These are phyloP conservation scores for Medicago arabica DNA, from an alignment of 306 rosid species.

Conservation along the genomic window DNA sequence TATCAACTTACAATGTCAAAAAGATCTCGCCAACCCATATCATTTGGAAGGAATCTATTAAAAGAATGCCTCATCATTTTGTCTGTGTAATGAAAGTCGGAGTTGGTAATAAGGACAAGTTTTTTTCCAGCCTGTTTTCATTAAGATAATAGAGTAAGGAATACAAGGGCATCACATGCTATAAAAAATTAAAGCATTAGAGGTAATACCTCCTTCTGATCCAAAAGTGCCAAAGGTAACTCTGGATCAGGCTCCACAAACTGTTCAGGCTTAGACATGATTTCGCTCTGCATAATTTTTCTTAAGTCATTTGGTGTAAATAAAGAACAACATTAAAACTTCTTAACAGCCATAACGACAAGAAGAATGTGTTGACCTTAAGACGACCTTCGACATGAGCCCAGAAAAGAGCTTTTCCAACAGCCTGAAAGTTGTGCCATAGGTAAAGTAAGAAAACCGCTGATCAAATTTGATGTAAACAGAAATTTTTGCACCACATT, in stretches of 20 bases:
- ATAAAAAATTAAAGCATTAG: constrained; percentile 23
- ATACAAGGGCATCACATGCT: constrained; percentile 14
- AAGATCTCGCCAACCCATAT: constrained; percentile 94
- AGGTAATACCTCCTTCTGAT: constrained; percentile 85
- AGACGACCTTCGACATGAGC: constrained; percentile 99
- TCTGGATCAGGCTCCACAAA: constrained; percentile 96
- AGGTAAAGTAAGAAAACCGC: constrained; percentile 46
- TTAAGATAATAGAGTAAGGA: constrained; percentile 43
- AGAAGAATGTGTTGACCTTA: constrained; percentile 61
- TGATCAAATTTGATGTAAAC: constrained; percentile 16
- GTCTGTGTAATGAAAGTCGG: constrained; percentile 89
- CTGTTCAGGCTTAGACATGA: constrained; percentile 95
- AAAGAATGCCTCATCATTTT: constrained; percentile 98
- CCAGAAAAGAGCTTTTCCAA: constrained; percentile 93
- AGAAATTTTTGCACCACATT: constrained; percentile 34
- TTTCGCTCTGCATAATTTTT: constrained; percentile 78
- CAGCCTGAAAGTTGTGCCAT: constrained; percentile 75
- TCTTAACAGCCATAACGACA: constrained; percentile 9
- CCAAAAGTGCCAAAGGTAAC: constrained; percentile 89
- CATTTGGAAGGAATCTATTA: constrained; percentile 92
- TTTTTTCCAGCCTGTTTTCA: constrained; percentile 90
- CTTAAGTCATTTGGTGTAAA: constrained; percentile 40
- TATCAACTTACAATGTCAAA: constrained; percentile 86
- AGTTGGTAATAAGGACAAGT: constrained; percentile 95
- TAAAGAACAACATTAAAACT: constrained; percentile 20